These are phyloP conservation scores for Chionographis japonica DNA, from an alignment of 106 monocot species.

Conservation along the genomic window DNA sequence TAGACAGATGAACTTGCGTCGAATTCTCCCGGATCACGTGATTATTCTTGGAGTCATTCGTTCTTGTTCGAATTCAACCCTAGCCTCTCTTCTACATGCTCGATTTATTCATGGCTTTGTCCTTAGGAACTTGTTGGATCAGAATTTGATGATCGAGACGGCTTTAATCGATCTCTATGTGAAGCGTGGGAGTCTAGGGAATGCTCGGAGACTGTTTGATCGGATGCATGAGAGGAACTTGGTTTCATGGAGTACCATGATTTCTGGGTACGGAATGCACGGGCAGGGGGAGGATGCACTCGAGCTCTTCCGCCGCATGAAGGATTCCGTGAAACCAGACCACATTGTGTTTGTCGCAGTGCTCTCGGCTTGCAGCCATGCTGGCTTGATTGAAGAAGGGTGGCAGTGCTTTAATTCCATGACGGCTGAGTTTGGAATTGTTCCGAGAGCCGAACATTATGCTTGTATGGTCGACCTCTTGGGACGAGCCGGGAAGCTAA, in stretches of 20 bases:
- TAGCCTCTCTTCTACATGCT: conserved; percentile 20
- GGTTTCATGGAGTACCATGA: conserved; percentile 38
- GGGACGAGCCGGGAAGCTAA: conserved; percentile 31
- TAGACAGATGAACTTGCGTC: conserved; percentile 24
- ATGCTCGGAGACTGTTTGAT: conserved; percentile 26
- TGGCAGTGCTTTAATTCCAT: conserved; percentile 26
- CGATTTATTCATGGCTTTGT: conserved; percentile 18
- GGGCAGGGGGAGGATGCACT: conserved; percentile 25
- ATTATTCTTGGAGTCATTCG: conserved; percentile 14
- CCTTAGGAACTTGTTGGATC: conserved; percentile 6
- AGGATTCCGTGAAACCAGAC: conserved; percentile 8
- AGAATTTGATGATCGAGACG: conserved; percentile 22
- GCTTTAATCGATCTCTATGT: conserved; percentile 31
- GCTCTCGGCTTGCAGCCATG: conserved; percentile 35
- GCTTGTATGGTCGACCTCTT: conserved; percentile 31
- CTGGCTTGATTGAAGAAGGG: conserved; percentile 26
- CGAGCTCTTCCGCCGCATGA: conserved; percentile 20
- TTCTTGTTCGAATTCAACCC: conserved; percentile 15
- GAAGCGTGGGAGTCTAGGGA: conserved; percentile 11
- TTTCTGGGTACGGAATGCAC: conserved; percentile 40
- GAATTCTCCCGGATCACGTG: conserved; percentile 11
- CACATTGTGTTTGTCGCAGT: conserved; percentile 33
- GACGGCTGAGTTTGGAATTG: conserved; percentile 13
- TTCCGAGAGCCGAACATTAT: conserved; percentile 23
- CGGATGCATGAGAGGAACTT: conserved; percentile 18